These are phyloP conservation scores for Scolecobasidium constrictum DNA, from an alignment of 2,329 filamentous ascomycete genomes.

Conservation along the genomic window DNA sequence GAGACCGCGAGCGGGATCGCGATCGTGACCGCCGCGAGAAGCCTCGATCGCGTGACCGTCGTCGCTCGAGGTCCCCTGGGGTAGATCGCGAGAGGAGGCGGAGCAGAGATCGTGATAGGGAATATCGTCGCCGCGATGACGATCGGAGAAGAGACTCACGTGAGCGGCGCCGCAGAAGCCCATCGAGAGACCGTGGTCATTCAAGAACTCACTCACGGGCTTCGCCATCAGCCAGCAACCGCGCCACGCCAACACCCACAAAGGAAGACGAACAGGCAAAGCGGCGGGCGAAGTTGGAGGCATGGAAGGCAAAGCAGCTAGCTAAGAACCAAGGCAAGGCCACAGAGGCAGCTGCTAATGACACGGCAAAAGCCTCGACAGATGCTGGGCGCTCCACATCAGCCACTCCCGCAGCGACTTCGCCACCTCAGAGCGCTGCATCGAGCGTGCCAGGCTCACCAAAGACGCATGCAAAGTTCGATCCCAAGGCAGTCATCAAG, in stretches of 20 bases:
- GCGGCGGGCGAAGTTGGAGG: slow-evolving; percentile 69
- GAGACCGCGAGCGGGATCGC: slow-evolving; percentile 48
- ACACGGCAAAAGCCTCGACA: slow-evolving; percentile 66
- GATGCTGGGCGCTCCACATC: slow-evolving; percentile 22
- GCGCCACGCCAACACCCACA: slow-evolving; percentile 23
- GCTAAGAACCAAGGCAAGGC: slow-evolving; percentile 60
- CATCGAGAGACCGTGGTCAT: slow-evolving; percentile 13
- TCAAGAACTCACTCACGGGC: slow-evolving; percentile 8
- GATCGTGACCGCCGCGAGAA: slow-evolving; percentile 46
- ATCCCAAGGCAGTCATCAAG: slow-evolving; percentile 77
- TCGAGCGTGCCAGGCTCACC: slow-evolving; percentile 36
- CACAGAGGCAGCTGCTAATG: slow-evolving; percentile 45
- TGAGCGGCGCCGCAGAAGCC: not conserved
- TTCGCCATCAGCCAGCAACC: slow-evolving; percentile 9
- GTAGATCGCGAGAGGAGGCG: slow-evolving; percentile 37
- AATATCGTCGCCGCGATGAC: slow-evolving; percentile 3
- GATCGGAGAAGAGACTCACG: not conserved
- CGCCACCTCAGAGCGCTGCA: slow-evolving; percentile 11
- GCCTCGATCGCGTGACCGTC: slow-evolving; percentile 54
- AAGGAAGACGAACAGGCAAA: slow-evolving; percentile 65
- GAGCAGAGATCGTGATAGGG: slow-evolving; percentile 3
- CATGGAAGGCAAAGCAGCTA: slow-evolving; percentile 82
- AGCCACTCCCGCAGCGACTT: slow-evolving; percentile 19
- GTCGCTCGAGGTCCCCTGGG: slow-evolving; percentile 46
- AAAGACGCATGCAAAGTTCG: slow-evolving; percentile 68